These are phyloP conservation scores for Colletotrichum endophyticum DNA, from an alignment of 2,329 filamentous ascomycete species.

Conservation along the genomic window DNA sequence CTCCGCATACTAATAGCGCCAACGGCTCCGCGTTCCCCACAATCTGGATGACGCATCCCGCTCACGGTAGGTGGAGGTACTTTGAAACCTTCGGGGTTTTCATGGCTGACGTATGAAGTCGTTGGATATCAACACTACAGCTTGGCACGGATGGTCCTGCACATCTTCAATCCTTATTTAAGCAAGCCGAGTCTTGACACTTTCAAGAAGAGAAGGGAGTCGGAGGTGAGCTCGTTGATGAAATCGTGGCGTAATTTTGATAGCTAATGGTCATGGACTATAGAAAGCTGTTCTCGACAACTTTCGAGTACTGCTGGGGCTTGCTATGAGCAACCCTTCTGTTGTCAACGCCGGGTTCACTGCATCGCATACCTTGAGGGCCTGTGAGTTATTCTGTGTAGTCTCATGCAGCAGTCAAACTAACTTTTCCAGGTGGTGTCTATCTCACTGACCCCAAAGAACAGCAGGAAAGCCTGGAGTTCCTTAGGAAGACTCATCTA, in stretches of 20 bases:
- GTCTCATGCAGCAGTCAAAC: background rate
- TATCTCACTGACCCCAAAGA: conserved; percentile 1
- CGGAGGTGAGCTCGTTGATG: conserved; percentile 15
- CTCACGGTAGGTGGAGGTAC: background rate
- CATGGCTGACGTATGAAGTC: conserved; percentile 16
- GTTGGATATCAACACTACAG: conserved; percentile 45
- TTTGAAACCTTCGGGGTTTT: rapidly evolving
- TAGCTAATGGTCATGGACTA: background rate
- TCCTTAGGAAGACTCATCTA: background rate
- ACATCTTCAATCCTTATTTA: conserved; percentile 40
- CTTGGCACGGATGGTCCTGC: conserved; percentile 40
- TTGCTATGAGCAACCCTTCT: conserved; percentile 29
- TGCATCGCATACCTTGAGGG: conserved; percentile 28
- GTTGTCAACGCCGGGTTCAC: conserved; percentile 29
- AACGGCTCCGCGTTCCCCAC: conserved; percentile 15
- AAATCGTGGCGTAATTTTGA: rapidly evolving
- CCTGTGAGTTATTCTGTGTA: conserved; percentile 21
- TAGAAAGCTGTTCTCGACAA: conserved; percentile 26
- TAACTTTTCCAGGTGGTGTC: background rate
- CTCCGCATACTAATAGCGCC: background rate
- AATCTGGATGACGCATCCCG: conserved; percentile 15
- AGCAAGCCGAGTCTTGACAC: conserved; percentile 28
- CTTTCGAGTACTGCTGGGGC: conserved; percentile 26
- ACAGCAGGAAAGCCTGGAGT: background rate
- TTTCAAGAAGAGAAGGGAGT: conserved; percentile 20